These are phyloP conservation scores for Geosmithia putterillii DNA, from an alignment of 2,329 filamentous ascomycete species.

Conservation along the genomic window DNA sequence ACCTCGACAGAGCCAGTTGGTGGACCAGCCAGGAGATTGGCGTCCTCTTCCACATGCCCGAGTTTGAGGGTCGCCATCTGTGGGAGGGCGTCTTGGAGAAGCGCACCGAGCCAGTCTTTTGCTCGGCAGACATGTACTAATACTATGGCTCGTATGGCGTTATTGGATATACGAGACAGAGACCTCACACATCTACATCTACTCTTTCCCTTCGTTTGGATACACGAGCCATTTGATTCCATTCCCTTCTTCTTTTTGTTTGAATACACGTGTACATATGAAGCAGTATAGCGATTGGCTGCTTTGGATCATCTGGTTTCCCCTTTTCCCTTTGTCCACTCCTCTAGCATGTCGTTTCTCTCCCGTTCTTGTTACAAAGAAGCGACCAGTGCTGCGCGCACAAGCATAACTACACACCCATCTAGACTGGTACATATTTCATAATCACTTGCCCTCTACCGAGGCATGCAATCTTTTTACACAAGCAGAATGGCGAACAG, in stretches of 20 bases:
- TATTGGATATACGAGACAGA: too few relatives aligned
- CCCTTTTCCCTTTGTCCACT: neutral
- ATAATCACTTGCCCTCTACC: neutral
- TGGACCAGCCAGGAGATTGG: slow-evolving; percentile 79
- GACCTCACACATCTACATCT: too few relatives aligned
- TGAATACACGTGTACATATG: neutral
- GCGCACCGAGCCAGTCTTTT: slow-evolving; percentile 20
- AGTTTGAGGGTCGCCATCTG: slow-evolving; percentile 19
- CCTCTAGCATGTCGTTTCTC: too few relatives aligned
- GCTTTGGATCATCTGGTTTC: neutral
- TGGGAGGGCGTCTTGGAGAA: slow-evolving; percentile 25
- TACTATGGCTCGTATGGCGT: neutral
- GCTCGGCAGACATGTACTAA: slow-evolving; percentile 7
- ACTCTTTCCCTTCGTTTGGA: too few relatives aligned
- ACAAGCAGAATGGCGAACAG: too few relatives aligned
- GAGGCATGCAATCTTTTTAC: neutral
- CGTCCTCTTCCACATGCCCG: slow-evolving; percentile 40
- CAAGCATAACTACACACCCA: neutral
- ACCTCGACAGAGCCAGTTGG: slow-evolving; percentile 78
- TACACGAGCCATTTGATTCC: neutral
- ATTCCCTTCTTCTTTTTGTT: neutral
- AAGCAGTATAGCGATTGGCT: neutral
- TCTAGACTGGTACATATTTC: neutral
- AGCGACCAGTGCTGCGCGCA: neutral
- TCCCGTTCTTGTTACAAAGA: neutral